Evolutionary conservation across 1,284 basidiomycete species (phyloP).

Genomic region (Apiotrichum gracile): DNA sequence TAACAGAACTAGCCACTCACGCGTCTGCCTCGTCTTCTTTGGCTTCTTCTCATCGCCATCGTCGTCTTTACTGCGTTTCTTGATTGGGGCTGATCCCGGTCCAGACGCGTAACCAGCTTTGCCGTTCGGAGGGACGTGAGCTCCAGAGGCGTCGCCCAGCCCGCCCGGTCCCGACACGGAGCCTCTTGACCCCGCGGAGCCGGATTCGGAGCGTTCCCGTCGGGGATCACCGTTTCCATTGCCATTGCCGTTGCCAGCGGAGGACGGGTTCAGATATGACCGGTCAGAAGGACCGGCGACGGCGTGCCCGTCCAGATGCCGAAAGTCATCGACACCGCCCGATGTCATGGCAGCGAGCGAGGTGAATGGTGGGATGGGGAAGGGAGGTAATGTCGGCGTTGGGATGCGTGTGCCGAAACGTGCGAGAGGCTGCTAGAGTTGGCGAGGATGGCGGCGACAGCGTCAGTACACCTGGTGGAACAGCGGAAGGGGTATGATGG

Average conservation of each 20-base stretch:
- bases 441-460: neutral
- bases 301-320: neutral
- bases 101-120: neutral
- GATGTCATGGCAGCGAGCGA: neutral
- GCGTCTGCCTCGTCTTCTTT: conserved; percentile 43
- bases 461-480: too few species aligned
- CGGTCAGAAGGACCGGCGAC: neutral
- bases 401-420: neutral
- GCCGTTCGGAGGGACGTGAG: neutral
- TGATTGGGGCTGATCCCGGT: neutral
- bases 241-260: neutral
- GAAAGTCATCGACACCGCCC: neutral
- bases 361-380: neutral
- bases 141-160: neutral
- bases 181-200: neutral
- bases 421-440: too few species aligned
- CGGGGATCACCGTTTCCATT: neutral
- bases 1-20: conserved; percentile 20
- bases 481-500: too few species aligned
- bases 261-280: neutral
- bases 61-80: conserved; percentile 4
- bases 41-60: conserved; percentile 18
- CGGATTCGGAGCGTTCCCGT: neutral
- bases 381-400: too few species aligned
- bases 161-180: neutral